Percentiles rank a stretch among this genome's conserved stretches.
Evolutionary conservation across 1,284 basidiomycete species (phyloP).

Genomic region (Moniliella sp.): DNA sequence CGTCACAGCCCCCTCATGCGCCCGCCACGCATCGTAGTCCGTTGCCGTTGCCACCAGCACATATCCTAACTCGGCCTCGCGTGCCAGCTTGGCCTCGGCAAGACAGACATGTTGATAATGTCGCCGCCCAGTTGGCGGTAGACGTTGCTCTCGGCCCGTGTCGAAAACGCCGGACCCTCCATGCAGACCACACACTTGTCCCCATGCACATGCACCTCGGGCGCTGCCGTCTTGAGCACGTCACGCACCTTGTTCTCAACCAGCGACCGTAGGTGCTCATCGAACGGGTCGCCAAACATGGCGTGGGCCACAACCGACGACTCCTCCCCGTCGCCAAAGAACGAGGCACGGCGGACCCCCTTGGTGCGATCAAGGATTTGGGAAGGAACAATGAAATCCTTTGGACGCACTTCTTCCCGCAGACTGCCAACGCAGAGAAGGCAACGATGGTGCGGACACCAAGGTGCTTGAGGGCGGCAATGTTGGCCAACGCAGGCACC

Average conservation of each 20-base stretch:
- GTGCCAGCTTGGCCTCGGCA: constrained; percentile 82
- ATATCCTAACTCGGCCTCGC: constrained; percentile 64
- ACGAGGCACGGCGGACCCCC: constrained; percentile 60
- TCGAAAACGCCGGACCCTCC: constrained; percentile 84
- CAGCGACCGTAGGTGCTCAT: constrained; percentile 11
- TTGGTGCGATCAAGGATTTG: constrained; percentile 96
- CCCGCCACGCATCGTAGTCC: constrained; percentile 41
- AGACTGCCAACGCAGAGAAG: constrained; percentile 87
- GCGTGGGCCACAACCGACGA: constrained; percentile 63
- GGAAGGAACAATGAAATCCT: constrained; percentile 65
- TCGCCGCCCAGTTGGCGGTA: constrained; percentile 65
- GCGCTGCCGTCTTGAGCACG: constrained; percentile 6
- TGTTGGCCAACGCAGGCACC: constrained; percentile 62
- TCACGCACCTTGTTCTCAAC: constrained; percentile 13
- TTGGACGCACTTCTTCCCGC: constrained; percentile 56
- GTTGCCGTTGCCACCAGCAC: constrained; percentile 29
- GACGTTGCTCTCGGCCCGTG: constrained; percentile 81
- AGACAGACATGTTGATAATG: constrained; percentile 52
- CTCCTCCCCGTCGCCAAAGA: constrained; percentile 51
- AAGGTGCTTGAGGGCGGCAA: constrained; percentile 75
- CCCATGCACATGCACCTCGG: constrained; percentile 39
- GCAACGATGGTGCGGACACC: constrained; percentile 73
- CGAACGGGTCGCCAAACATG: constrained; percentile 57
- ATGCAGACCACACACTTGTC: constrained; percentile 78
- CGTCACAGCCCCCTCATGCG: constrained; percentile 57